Evolutionary conservation across 768 basidiomycete genomes (phyloP), one percentile per base, ranked within the genome.

Genomic region (Dioszegia aurantiaca): DNA sequence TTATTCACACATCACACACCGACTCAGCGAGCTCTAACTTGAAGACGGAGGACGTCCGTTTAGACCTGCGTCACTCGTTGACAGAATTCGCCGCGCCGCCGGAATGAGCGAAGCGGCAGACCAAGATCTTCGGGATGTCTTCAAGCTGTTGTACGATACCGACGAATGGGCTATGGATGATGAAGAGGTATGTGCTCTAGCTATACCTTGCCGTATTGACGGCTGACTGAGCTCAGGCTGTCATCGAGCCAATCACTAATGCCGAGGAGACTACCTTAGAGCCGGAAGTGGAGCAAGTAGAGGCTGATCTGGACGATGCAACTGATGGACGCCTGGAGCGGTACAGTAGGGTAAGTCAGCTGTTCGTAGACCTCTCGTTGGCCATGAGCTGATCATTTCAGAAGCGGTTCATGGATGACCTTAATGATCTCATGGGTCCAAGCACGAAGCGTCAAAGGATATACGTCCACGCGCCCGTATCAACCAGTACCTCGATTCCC

Each of bases 81-180:
- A 51, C 3, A 30, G 19, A 16, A 21, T 14, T 45, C 4, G 30
- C 23, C 28, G 17, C 52, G 19, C 4, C n/a, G n/a, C n/a, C n/a
- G n/a, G n/a, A 28, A 60, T 59, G 62, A 57, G 43, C 41, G 62
- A 59, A 1, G 27, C 54, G 1, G 26, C 55, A 24, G 67, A 68
- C 19, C 41, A 55, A 26, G 68, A 69, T 27, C 62, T 69, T 3
- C 55, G 60, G 14, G 68, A 69, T 42, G 68, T 66, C 21, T 69
- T 69, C 47, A 43, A 40, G 9, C 43, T 65, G 8, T 31, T 69
- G 23, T 69, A 69, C 47, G 62, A 58, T 30, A 61, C 56, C 11
- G 62, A 60, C 3, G 68, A 66, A 5, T 65, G 64, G 64, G 43
- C 52, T 1, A 53, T 52, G 33, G 23, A 49, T 27, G 23, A 55